These are phyloP conservation scores for Euphorbia corollata DNA, from an alignment of 441 rosid genomes.

Conservation along the genomic window DNA sequence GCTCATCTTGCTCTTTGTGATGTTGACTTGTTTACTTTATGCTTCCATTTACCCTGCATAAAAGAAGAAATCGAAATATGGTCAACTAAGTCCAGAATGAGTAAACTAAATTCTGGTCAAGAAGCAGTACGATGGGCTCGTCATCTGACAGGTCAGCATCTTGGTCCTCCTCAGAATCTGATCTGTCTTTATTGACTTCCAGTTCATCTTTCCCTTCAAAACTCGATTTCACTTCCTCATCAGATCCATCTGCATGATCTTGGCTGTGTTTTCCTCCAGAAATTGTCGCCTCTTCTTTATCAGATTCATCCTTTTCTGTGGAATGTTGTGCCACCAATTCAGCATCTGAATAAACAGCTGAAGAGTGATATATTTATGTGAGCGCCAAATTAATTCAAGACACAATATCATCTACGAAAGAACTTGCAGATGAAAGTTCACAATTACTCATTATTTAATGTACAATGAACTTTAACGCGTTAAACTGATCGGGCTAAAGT, in stretches of 20 bases:
- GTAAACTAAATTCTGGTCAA: conserved; percentile 16
- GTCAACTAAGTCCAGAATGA: neutral
- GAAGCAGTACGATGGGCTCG: conserved; percentile 77
- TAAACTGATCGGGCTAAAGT: neutral
- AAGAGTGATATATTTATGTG: conserved; percentile 5
- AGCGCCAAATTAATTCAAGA: neutral
- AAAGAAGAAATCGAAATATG: conserved; percentile 15
- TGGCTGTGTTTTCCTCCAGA: conserved; percentile 34
- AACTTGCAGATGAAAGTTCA: neutral
- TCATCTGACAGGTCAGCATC: conserved; percentile 62
- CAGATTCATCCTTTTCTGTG: conserved; percentile 36
- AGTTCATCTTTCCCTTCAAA: conserved; percentile 38
- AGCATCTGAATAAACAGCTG: conserved; percentile 34
- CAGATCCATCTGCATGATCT: conserved; percentile 33
- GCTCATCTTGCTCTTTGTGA: conserved; percentile 26
- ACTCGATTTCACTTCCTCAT: conserved; percentile 40
- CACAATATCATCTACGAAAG: neutral
- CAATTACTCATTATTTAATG: neutral
- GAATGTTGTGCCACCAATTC: conserved; percentile 28
- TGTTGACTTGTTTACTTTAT: conserved; percentile 53
- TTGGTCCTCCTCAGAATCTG: conserved; percentile 38
- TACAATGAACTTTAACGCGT: neutral
- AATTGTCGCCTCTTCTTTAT: conserved; percentile 36
- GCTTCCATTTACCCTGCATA: conserved; percentile 85
- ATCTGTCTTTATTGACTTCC: conserved; percentile 32